Percentiles rank a stretch among this genome's conserved stretches.
Conservation (phyloP, 768 basidiomycete species). For the Auricularia heimuer region DNA sequence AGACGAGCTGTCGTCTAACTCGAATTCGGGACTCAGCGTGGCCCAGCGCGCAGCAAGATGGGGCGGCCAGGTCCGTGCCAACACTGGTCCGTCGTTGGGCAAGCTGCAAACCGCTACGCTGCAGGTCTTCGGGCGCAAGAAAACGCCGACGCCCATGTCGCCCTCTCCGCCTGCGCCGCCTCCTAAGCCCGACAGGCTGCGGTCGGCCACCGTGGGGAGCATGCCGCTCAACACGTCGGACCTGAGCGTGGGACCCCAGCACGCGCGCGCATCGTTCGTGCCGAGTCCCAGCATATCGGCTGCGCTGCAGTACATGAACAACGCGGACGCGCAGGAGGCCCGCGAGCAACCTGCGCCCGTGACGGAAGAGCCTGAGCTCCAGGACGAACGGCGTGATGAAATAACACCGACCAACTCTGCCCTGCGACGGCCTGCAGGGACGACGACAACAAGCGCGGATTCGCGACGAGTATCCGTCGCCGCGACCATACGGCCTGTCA, state of each 20-base stretch:
- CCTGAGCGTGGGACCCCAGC: neutral
- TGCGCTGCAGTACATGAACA: constrained; percentile 42
- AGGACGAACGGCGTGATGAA: neutral
- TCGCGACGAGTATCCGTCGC: neutral
- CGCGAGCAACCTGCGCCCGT: neutral
- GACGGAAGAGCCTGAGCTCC: neutral
- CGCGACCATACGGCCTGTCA: neutral
- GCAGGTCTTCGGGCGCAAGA: neutral
- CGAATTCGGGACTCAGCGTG: neutral
- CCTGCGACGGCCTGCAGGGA: neutral
- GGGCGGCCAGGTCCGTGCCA: neutral
- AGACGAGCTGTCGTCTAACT: neutral
- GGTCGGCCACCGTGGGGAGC: neutral
- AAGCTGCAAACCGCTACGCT: neutral
- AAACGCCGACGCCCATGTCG: neutral
- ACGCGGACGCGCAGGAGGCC: neutral
- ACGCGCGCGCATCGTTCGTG: constrained; percentile 22
- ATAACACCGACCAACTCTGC: neutral
- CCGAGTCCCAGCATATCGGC: constrained; percentile 48
- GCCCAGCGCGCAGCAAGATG: neutral
- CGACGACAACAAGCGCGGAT: neutral
- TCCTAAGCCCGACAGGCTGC: neutral
- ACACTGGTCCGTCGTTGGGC: neutral
- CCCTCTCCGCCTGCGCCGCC: neutral
- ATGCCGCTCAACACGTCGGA: neutral